These are phyloP conservation scores for Chlamydomonas applanata DNA, from an alignment of 139 green algal genomes.

Conservation along the genomic window DNA sequence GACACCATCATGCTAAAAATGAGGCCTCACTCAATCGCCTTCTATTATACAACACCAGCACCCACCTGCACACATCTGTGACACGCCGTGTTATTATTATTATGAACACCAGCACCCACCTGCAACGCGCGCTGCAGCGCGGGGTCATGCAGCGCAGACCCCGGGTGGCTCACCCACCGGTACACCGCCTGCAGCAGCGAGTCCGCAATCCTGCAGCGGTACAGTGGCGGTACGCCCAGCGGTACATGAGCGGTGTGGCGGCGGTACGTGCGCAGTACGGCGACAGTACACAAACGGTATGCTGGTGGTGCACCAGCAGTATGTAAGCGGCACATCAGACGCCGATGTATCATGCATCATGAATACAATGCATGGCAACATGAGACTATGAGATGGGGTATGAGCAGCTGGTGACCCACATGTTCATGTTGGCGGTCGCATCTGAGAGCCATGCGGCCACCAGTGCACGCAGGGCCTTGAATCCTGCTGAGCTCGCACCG, in stretches of 20 bases:
- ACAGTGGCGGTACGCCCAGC: neutral
- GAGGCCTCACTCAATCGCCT: too few relatives aligned
- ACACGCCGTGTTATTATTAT: too few relatives aligned
- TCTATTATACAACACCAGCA: too few relatives aligned
- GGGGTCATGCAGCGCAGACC: constrained; percentile 63
- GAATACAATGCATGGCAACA: too few relatives aligned
- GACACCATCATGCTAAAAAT: too few relatives aligned
- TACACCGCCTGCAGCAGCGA: constrained; percentile 77
- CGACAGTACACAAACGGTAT: too few relatives aligned
- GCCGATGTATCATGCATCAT: too few relatives aligned
- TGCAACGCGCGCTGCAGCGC: constrained; percentile 63
- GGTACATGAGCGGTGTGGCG: neutral
- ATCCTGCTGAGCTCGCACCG: constrained; percentile 9
- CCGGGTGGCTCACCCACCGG: constrained; percentile 78
- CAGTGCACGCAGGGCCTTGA: constrained; percentile 60
- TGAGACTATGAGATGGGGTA: too few relatives aligned
- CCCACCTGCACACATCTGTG: too few relatives aligned
- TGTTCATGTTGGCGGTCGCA: constrained; percentile 62
- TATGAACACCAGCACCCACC: constrained; percentile 23
- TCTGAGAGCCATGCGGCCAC: constrained; percentile 73
- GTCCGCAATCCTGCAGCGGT: constrained; percentile 53
- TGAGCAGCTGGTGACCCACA: constrained; percentile 20
- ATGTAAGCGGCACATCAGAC: too few relatives aligned
- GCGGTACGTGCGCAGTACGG: too few relatives aligned
- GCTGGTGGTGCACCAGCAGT: too few relatives aligned